Evolutionary conservation across 352 stramenopile genomes (phyloP), one percentile per base, ranked within the genome.

Genomic region (Aphanomyces euteiches): DNA sequence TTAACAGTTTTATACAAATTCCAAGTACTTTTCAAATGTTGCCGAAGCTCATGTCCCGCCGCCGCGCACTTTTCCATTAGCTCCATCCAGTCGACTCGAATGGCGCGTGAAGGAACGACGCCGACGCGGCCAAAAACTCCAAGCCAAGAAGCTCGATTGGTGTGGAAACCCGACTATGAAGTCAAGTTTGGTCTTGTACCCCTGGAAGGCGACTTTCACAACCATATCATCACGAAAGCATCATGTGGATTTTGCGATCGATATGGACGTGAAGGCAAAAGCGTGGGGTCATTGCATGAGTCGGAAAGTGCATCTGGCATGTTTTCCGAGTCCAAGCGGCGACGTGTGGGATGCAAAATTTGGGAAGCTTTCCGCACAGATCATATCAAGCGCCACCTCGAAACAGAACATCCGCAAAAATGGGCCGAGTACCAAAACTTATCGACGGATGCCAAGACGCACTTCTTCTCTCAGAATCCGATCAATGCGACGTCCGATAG

Each of bases 351-450:
- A 37, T 61, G 54, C 54, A 61, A 61, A 3, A 37, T 61, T 17
- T 61, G 54, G 54, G 54, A 61, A 61, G 54, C 59, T 7, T 67
- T 67, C 41, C 59, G 59, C 40, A 39, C 41, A 3, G 59, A 67
- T 34, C 59, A 67, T 19, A 56, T 67, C 59, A 67, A 48, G 15
- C 59, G 43, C 39, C 59, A 67, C 59, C 59, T 67, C 40, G 43
- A 48, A 36, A 48, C 39, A 17, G 59, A 67, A 40, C 59, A 67
- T 34, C 59, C 59, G 28, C 7, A 21, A 17, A 67, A 67, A 45
- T 67, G 59, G 59, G 59, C 59, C 43, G 59, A 48, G 41, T 67
- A 67, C 59, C 59, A 67, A 37, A 39, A 56, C 54, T 37, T 61
- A n/a, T 61, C 54, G 54, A 61, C 21, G 8, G 54, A 39, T 12